Percentiles rank a stretch among this genome's conserved stretches.
These are phyloP conservation scores for Penicillium polonicum DNA, from an alignment of 2,329 filamentous ascomycete genomes.

Conservation along the genomic window DNA sequence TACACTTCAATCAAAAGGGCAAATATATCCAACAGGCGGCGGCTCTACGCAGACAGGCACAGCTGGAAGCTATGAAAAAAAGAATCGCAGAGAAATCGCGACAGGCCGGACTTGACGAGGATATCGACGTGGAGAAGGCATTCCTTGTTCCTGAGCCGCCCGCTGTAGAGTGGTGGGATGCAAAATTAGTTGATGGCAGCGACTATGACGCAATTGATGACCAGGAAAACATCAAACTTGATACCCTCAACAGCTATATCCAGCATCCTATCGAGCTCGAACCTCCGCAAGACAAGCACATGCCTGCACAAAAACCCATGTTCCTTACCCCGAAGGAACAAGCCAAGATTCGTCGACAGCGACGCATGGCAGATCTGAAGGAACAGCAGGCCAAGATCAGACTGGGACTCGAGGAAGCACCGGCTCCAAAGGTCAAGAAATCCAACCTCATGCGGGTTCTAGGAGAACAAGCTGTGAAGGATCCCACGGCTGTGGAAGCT, in stretches of 20 bases:
- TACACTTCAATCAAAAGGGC: conserved; percentile 91
- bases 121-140: conserved; percentile 81
- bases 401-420: conserved; percentile 82
- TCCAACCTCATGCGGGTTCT: conserved; percentile 96
- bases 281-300: conserved; percentile 83
- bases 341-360: conserved; percentile 83
- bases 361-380: conserved; percentile 88
- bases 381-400: conserved; percentile 96
- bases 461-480: conserved; percentile 88
- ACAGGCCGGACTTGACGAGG: conserved; percentile 92
- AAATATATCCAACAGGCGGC: conserved; percentile 97
- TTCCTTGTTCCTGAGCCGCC: conserved; percentile 83
- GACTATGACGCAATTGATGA: conserved; percentile 72
- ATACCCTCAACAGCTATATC: conserved; percentile 77
- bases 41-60: conserved; percentile 80
- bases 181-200: conserved; percentile 73
- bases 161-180: conserved; percentile 96
- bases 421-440: conserved; percentile 94
- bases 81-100: conserved; percentile 82
- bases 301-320: conserved; percentile 80
- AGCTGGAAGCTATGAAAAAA: conserved; percentile 91
- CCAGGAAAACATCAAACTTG: conserved; percentile 67
- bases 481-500: conserved; percentile 94
- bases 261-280: conserved; percentile 91
- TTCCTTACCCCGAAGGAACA: conserved; percentile 89